These are phyloP conservation scores for Globisporangium cederbergense DNA, from an alignment of 352 stramenopile genomes.

Conservation along the genomic window DNA sequence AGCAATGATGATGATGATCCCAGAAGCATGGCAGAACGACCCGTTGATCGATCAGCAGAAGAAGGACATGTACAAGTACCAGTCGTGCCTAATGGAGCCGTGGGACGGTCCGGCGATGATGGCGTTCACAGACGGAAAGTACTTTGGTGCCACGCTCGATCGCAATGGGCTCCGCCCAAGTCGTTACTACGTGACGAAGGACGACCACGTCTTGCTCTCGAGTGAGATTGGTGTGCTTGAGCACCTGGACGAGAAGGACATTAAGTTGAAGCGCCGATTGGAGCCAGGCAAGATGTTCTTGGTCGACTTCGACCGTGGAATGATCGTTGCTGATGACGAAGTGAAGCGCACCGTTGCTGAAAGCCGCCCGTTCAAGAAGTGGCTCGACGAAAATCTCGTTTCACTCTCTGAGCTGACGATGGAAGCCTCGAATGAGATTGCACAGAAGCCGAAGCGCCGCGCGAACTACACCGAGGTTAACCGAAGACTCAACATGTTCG, in stretches of 20 bases:
- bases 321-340: conserved; percentile 94
- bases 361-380: conserved; percentile 89
- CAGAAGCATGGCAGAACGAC: conserved; percentile 97
- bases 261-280: conserved; percentile 93
- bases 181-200: conserved; percentile 96
- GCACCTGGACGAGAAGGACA: conserved; percentile 87
- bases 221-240: conserved; percentile 95
- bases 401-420: conserved; percentile 77
- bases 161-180: conserved; percentile 94
- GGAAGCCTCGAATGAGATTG: conserved; percentile 26
- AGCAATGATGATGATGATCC: conserved; percentile 98
- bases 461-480: conserved; percentile 70
- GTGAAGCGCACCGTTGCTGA: conserved; percentile 93
- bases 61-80: conserved; percentile 98
- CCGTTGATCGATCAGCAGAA: conserved; percentile 88
- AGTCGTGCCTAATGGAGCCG: conserved; percentile 96
- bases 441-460: conserved; percentile 22
- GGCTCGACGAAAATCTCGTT: conserved; percentile 90
- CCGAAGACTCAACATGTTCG: conserved; percentile 94
- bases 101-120: conserved; percentile 99
- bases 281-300: conserved; percentile 98
- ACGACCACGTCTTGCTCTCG: conserved; percentile 94
- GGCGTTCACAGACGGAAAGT: conserved; percentile 94
- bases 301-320: conserved; percentile 93
- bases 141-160: conserved; percentile 96